Base-by-base conservation (phyloP, 2,329 filamentous ascomycete species). In the Penicillium sclerotigenum region DNA sequence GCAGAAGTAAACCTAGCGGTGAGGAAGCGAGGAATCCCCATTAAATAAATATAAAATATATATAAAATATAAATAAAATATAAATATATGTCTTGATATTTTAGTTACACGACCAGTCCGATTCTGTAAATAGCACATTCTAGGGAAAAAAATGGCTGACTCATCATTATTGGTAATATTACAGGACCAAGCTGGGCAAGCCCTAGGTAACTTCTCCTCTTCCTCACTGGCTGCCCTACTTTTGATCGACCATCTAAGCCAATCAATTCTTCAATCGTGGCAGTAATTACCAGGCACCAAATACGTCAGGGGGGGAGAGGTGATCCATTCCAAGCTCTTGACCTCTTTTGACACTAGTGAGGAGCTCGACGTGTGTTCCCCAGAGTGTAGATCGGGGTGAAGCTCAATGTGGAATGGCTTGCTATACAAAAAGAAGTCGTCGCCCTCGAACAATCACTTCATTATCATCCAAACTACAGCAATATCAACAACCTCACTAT, bases 121-220 rank as follows among this genome's bases (percentile, higher is more conserved):
- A 52, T 46, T 45, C 29, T 26, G 29, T 22, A 45, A 52, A 52
- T 36, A 38, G 33, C 16, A 14, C 59, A 58, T 59, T 62, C 54
- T 52, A 52, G 58, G 52, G 59, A 65, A n/a, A n/a, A n/a, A n/a
- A n/a, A 65, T 63, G 59, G 63, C 62, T 65, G 62, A 65, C 62
- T 65, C 63, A 65, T 59, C 60, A 59, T 61, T 60, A 60, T 60
- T 61, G 55, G 49, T 36, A 52, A 46, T 37, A 34, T 37, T 52
- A 52, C 49, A 3, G 5, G 20, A 24, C 18, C n/a, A n/a, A n/a
- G n/a, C n/a, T n/a, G n/a, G n/a, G n/a, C 24, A 10, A 22, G 5
- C 28, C 36, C 38, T 31, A 29, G 20, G 20, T 31, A 7, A 11
- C 4, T 49, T 38, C n/a, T 36, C 10, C 9, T 2, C n/a, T 18